Percentiles rank a stretch among this genome's conserved stretches.
phyloP scores from a whole-genome alignment of 768 basidiomycete genomes.

The Candolleomyces aberdarensis region DNA sequence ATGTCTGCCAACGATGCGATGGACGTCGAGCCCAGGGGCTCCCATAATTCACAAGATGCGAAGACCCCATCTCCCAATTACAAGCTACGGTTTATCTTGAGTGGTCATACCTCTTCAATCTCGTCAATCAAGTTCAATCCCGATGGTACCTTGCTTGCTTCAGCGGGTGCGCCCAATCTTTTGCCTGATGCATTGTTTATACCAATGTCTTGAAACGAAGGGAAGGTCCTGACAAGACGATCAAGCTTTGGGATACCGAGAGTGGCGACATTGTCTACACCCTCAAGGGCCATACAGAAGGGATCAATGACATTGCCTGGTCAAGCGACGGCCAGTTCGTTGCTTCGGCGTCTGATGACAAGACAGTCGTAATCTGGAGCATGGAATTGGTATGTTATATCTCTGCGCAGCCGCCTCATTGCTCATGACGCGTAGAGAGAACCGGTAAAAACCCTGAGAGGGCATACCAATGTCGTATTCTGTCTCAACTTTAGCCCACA shows the following conservation, averaged over 20 bases:
- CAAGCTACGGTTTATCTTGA: slow-evolving; percentile 56
- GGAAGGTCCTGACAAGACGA: slow-evolving; percentile 78
- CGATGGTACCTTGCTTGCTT: slow-evolving; percentile 78
- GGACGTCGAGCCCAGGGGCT: slow-evolving; percentile 4
- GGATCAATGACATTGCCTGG: slow-evolving; percentile 91
- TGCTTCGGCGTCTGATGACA: slow-evolving; percentile 93
- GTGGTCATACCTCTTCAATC: slow-evolving; percentile 81
- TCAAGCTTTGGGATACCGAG: slow-evolving; percentile 78
- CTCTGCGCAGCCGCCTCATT: background rate
- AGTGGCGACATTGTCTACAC: slow-evolving; percentile 74
- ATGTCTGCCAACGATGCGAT: slow-evolving; percentile 12
- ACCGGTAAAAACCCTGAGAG: slow-evolving; percentile 63
- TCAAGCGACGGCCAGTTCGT: slow-evolving; percentile 77
- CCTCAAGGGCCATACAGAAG: slow-evolving; percentile 69
- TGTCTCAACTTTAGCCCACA: slow-evolving; percentile 90
- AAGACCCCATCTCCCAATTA: slow-evolving; percentile 43
- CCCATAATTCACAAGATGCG: slow-evolving; percentile 1
- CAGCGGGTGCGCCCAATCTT: slow-evolving; percentile 60
- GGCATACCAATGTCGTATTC: slow-evolving; percentile 94
- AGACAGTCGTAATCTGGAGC: slow-evolving; percentile 84
- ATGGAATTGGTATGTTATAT: slow-evolving; percentile 52
- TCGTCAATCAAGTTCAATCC: slow-evolving; percentile 89
- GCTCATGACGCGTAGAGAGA: slow-evolving; percentile 40
- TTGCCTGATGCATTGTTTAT: slow-evolving; percentile 8
- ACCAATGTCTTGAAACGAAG: slow-evolving; percentile 29